phyloP scores from a whole-genome alignment of 2,329 filamentous ascomycete species.

The Curvularia verruculosa region DNA sequence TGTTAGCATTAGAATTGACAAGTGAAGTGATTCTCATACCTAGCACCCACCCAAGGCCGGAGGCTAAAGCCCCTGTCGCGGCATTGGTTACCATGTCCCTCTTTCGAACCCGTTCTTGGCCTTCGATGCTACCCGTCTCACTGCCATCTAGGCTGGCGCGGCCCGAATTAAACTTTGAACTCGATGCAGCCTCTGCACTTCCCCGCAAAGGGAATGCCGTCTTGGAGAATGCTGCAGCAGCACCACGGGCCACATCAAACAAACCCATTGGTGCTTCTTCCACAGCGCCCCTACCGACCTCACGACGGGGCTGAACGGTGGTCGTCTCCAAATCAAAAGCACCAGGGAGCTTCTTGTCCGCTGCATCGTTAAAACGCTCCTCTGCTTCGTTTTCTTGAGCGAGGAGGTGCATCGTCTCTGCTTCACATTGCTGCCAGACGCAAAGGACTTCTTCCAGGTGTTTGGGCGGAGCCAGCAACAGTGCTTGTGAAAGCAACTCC shows the following conservation, averaged over 20 bases:
- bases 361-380: conserved; percentile 71
- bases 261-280: conserved; percentile 60
- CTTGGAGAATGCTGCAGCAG: conserved; percentile 55
- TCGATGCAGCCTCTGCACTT: conserved; percentile 19
- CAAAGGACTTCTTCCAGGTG: conserved; percentile 77
- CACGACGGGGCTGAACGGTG: conserved; percentile 49
- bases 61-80: conserved; percentile 66
- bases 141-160: conserved; percentile 43
- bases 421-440: conserved; percentile 77
- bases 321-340: conserved; percentile 49
- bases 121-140: conserved; percentile 46
- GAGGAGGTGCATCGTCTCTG: conserved; percentile 72
- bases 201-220: conserved; percentile 55
- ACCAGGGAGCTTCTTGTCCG: conserved; percentile 61
- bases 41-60: conserved; percentile 69
- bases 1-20: conserved; percentile 9
- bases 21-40: conserved; percentile 48
- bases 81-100: conserved; percentile 73
- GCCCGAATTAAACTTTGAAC: conserved; percentile 13
- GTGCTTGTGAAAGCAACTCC: conserved; percentile 76
- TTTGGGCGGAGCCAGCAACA: conserved; percentile 72
- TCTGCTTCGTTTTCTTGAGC: conserved; percentile 71
- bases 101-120: conserved; percentile 62
- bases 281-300: conserved; percentile 50
- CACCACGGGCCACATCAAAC: conserved; percentile 59